Percentiles rank a stretch among this genome's conserved stretches.
phyloP scores from a whole-genome alignment of 257 asterid genomes.

The Nyctanthes arbortristis region DNA sequence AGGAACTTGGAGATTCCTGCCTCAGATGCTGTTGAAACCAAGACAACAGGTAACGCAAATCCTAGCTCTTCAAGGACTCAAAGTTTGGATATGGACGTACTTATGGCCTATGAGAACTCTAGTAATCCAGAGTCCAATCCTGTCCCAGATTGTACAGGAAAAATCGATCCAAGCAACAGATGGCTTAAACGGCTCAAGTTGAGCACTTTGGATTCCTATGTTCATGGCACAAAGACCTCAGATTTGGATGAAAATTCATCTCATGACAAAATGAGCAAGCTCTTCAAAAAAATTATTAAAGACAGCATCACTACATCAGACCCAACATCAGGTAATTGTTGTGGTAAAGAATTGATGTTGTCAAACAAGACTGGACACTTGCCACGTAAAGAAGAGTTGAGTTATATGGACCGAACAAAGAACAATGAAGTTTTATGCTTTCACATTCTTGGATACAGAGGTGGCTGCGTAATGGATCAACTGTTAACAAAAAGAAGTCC shows the following conservation, averaged over 20 bases:
- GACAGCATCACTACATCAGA: constrained; percentile 28
- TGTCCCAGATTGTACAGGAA: constrained; percentile 20
- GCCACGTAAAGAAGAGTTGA: constrained; percentile 16
- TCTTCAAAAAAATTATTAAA: constrained; percentile 22
- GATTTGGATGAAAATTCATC: constrained; percentile 31
- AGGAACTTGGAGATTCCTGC: constrained; percentile 52
- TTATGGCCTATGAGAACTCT: constrained; percentile 45
- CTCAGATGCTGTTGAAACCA: constrained; percentile 29
- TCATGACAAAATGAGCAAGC: constrained; percentile 30
- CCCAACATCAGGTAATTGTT: constrained; percentile 22
- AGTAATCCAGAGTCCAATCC: constrained; percentile 31
- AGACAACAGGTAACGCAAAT: constrained; percentile 33
- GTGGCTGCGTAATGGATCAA: constrained; percentile 43
- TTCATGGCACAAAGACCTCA: constrained; percentile 44
- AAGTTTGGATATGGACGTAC: constrained; percentile 69
- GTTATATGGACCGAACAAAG: constrained; percentile 19
- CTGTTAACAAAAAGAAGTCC: constrained; percentile 24
- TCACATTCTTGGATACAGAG: constrained; percentile 78
- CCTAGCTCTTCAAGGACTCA: constrained; percentile 68
- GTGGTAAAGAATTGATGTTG: constrained; percentile 34
- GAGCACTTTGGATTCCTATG: constrained; percentile 37
- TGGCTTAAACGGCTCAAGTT: constrained; percentile 84
- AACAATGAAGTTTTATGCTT: constrained; percentile 32
- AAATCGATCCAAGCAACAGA: constrained; percentile 47
- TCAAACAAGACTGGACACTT: constrained; percentile 21